Conservation (phyloP, 768 basidiomycete species). For the Tulasnella sp. region DNA sequence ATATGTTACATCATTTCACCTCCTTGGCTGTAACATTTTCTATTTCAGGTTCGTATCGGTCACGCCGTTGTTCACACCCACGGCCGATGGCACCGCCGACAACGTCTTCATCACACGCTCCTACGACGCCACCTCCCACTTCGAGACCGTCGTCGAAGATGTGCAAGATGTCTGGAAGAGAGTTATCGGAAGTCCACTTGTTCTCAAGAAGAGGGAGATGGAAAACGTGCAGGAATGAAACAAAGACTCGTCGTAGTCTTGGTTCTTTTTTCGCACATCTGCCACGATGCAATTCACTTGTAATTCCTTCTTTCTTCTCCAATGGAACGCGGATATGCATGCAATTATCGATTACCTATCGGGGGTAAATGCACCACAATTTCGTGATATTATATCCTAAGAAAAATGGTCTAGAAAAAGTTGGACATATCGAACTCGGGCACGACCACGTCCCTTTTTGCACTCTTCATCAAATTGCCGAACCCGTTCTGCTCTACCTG, state of each 20-base stretch:
- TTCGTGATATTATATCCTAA: too few relatives aligned
- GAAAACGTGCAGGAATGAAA: constrained; percentile 5
- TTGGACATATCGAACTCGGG: constrained; percentile 81
- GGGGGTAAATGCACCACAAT: not conserved
- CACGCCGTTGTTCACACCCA: constrained; percentile 78
- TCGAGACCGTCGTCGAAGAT: constrained; percentile 96
- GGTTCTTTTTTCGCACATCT: not conserved
- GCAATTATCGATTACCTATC: not conserved
- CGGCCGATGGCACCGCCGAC: constrained; percentile 65
- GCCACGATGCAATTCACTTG: not conserved
- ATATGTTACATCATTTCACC: not conserved
- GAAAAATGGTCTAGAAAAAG: constrained; percentile 34
- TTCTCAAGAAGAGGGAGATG: constrained; percentile 76
- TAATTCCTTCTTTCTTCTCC: not conserved
- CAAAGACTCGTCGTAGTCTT: not conserved
- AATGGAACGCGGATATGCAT: constrained; percentile 1
- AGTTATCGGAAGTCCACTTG: constrained; percentile 61
- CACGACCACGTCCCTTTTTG: constrained; percentile 73
- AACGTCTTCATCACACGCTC: constrained; percentile 96
- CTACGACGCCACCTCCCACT: constrained; percentile 97
- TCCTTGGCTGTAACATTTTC: not conserved
- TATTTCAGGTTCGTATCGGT: constrained; percentile 72
- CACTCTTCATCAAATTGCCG: constrained; percentile 80
- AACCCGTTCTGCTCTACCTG: constrained; percentile 43
- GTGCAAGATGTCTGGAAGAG: constrained; percentile 95